Evolutionary conservation across 805 yeast genomes (phyloP), one percentile per base, ranked within the genome.

Genomic region (Komagataella ulmi): DNA sequence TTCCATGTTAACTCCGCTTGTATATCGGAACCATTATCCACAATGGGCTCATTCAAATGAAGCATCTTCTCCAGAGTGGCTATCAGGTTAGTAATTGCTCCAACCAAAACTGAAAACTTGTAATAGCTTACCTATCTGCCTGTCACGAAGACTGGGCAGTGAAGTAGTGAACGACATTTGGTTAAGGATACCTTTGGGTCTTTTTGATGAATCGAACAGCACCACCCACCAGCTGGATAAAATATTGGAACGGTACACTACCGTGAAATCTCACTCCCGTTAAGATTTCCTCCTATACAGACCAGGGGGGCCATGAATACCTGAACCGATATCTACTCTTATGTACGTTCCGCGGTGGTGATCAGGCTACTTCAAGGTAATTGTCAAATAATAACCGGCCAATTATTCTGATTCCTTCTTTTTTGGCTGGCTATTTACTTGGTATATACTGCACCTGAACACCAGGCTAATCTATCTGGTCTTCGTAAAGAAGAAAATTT

Each of bases 1-100:
- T 93, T 93, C 99, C 99, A 93, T 24, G 83, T 74, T 51, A 87
- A 74, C 56, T 83, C 88, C 58, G 82, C 86, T 49, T 73, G 77
- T 54, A 75, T 76, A 18, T 75, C 68, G 6, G 83, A 75, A 44
- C 77, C 73, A 7, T 81, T 75, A 52, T 75, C 65, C 57, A 79
- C 82, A 6, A 78, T 65, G 44, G 64, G 61, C 3, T 75, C 72
- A 69, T 91, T 91, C 62, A 89, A 75, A 62, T 85, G 83, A 54
- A 91, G 81, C 93, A 93, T 85, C 55, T 83, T 85, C 72, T 87
- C 87, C 60, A 91, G 73, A 49, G 77, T 69, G 49, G 68, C 74
- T 57, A 45, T 21, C 18, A 17, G 43, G 17, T 17, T 19, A 43
- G 24, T 44, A 45, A 54, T 53, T 53, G 47, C 50, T 47, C 8